Base-by-base conservation (phyloP, 169 alveolate genomes). In the Cyclospora cayetanensis region DNA sequence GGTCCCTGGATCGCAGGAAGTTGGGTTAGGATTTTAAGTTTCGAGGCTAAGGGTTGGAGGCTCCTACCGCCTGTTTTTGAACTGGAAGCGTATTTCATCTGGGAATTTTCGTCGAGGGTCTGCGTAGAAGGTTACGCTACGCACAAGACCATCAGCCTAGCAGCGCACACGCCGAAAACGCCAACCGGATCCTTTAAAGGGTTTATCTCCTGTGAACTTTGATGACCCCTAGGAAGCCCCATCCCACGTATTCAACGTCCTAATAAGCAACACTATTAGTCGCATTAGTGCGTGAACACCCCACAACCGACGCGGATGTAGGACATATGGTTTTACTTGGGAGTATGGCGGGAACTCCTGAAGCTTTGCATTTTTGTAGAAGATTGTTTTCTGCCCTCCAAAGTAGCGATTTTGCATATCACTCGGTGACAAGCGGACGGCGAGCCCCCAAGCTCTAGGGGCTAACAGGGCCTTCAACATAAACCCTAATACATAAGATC, bases 81-180 rank as follows among this genome's bases (percentile, higher is more conserved):
- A 82, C 5, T 53, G 25, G 11, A 53, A 74, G 63, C 90, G 43
- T 18, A 82, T 82, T 20, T 50, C 42, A 11, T 25, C 20, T 1
- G 77, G 74, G 43, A 82, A 11, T 5, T 35, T 34, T 2, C 90
- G 43, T 39, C 55, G 74, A 18, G n/a, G 1, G 68, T 96, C 98
- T 70, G 95, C 82, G 90, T 90, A 96, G 31, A 94, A 76, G 18
- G 96, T 95, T 29, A 95, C 92, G 74, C 96, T 88, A 92, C 86
- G 92, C 15, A 96, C 96, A 25, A 96, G 84, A 1, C 98, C 98
- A 93, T 96, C 98, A 39, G 86, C 74, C 89, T 79, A n/a, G n/a
- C n/a, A n/a, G n/a, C n/a, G n/a, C n/a, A n/a, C n/a, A n/a, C n/a
- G n/a, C n/a, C n/a, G n/a, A n/a, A n/a, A n/a, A n/a, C n/a, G n/a